Base-by-base conservation (phyloP, 805 yeast genomes). In the Naumovozyma dairenensis region DNA sequence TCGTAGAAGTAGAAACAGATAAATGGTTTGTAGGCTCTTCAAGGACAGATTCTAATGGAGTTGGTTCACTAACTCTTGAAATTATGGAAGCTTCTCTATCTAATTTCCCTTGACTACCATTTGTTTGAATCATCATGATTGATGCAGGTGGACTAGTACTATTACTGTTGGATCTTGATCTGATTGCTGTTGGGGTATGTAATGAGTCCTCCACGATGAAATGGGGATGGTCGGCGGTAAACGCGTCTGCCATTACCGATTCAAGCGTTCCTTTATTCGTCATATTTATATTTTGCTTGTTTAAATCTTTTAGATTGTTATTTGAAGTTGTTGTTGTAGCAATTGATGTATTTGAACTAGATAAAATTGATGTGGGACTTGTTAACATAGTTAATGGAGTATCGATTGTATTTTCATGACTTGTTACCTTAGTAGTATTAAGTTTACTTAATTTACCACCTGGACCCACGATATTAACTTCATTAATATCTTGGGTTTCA, bases 151-250 rank as follows among this genome's bases (percentile, higher is more conserved):
- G 51, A 39, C 41, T 39, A 15, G 51, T 52, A 31, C 46, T 44
- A 10, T 38, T 33, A 28, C 52, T 48, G 25, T 37, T 42, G 2
- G 49, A 42, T 20, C 53, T 40, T 2, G 55, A 48, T 24, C 48
- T 39, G 13, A 40, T 32, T 3, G 32, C 35, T 12, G 44, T 42
- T 16, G 48, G 48, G 2, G 45, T 42, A 31, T 49, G 55, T 19
- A 49, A 34, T 9, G 39, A 36, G 32, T 50, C 49, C 29, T 48
- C 53, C 6, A 43, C 59, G 16, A 68, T 70, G 51, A 82, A 81
- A 57, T 82, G 93, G 1, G 92, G 86, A 57, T 80, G 92, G 38
- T 78, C 77, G n/a, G n/a, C n/a, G n/a, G n/a, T n/a, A n/a, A n/a
- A n/a, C n/a, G n/a, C n/a, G n/a, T n/a, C n/a, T n/a, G n/a, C n/a